These are phyloP conservation scores for Scenedesmus sp. DNA, from an alignment of 163 green algal species.

Conservation along the genomic window DNA sequence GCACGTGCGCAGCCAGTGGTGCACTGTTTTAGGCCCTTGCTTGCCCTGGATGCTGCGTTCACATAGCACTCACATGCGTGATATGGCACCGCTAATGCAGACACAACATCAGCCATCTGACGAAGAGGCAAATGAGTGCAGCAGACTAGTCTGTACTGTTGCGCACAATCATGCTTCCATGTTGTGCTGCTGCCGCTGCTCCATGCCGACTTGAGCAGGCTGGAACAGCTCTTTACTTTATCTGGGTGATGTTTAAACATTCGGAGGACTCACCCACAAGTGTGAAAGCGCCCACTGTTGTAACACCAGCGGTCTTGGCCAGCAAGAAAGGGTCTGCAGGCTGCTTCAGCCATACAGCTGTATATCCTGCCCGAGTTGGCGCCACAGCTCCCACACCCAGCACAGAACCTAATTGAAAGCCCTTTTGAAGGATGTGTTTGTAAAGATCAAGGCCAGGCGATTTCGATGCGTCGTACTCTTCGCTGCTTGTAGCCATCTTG, in stretches of 20 bases:
- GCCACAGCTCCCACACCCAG: constrained; percentile 52
- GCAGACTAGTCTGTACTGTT: no score
- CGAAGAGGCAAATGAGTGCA: no score
- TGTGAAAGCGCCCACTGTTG: background rate
- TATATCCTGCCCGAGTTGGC: constrained; percentile 22
- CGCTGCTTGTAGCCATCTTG: background rate
- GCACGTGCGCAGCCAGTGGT: no score
- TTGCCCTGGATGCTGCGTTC: no score
- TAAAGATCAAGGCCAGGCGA: constrained; percentile 17
- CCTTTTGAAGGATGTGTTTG: constrained; percentile 64
- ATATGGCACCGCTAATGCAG: no score
- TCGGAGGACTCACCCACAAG: background rate
- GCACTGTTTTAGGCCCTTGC: no score
- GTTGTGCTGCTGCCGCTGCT: background rate
- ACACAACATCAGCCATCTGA: no score
- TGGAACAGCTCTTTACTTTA: background rate
- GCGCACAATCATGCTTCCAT: background rate
- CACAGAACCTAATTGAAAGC: constrained; percentile 59
- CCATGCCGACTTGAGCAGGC: background rate
- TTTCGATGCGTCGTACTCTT: constrained; percentile 38
- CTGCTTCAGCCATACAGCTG: background rate
- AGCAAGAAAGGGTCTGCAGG: background rate
- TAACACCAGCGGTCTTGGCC: background rate
- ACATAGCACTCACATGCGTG: no score
- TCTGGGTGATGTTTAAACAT: background rate